Evolutionary conservation across 1,284 basidiomycete species (phyloP).

Genomic region (Phaffia rhodozyma): DNA sequence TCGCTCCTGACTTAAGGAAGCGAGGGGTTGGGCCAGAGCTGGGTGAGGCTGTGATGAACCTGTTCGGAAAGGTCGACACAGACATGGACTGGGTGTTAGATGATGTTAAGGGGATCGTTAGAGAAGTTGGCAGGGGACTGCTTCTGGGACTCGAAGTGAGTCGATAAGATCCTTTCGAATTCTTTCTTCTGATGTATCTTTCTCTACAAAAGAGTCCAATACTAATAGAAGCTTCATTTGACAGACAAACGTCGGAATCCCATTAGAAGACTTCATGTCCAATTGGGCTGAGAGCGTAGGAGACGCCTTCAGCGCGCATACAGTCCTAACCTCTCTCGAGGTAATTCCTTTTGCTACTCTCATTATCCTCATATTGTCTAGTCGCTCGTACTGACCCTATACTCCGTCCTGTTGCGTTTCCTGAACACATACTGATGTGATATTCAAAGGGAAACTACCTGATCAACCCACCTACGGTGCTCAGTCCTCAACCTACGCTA

Average conservation of each 20-base stretch:
- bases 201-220: neutral
- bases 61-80: constrained; percentile 53
- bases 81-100: constrained; percentile 24
- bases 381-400: neutral
- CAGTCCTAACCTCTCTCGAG: constrained; percentile 50
- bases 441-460: constrained; percentile 57
- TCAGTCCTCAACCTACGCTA: constrained; percentile 21
- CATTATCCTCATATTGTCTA: neutral
- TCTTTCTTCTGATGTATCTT: too few relatives aligned
- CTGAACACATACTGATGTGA: neutral
- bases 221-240: neutral
- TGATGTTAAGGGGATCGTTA: constrained; percentile 25
- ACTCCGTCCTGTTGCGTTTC: constrained; percentile 2
- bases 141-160: constrained; percentile 51
- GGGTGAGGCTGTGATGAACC: constrained; percentile 54
- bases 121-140: constrained; percentile 44
- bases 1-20: constrained; percentile 51
- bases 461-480: constrained; percentile 22
- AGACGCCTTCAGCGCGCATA: constrained; percentile 52
- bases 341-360: constrained; percentile 35
- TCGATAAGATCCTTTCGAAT: neutral
- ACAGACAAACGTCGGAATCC: constrained; percentile 46
- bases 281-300: constrained; percentile 61
- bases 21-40: constrained; percentile 56
- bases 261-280: constrained; percentile 45